These are phyloP conservation scores for Prunus persica DNA, from an alignment of 306 rosid species.

Conservation along the genomic window Prunus_persica_NCBIv2 NC_034009.1:31832001-31832500, in stretches of 20 bases:
- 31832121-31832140: constrained; percentile 81
- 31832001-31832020: too few species aligned
- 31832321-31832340: constrained; percentile 83
- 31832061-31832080: not conserved
- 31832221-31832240: not conserved
- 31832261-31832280: constrained; percentile 57
- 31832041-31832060: not conserved
- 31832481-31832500: constrained; percentile 13
- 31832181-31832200: too few species aligned
- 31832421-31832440: not conserved
- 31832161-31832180: not conserved
- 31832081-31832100: constrained; percentile 59
- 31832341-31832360: constrained; percentile 76
- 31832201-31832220: too few species aligned
- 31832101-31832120: constrained; percentile 82
- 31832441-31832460: not conserved
- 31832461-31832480: not conserved
- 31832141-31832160: constrained; percentile 57
- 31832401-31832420: not conserved
- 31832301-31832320: constrained; percentile 61
- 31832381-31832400: constrained; percentile 8
- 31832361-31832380: constrained; percentile 35
- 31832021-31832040: not conserved
- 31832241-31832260: constrained; percentile 51
- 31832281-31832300: constrained; percentile 71